Base-by-base conservation (phyloP, 768 basidiomycete species). In the Daedaleopsis sinensis region DNA sequence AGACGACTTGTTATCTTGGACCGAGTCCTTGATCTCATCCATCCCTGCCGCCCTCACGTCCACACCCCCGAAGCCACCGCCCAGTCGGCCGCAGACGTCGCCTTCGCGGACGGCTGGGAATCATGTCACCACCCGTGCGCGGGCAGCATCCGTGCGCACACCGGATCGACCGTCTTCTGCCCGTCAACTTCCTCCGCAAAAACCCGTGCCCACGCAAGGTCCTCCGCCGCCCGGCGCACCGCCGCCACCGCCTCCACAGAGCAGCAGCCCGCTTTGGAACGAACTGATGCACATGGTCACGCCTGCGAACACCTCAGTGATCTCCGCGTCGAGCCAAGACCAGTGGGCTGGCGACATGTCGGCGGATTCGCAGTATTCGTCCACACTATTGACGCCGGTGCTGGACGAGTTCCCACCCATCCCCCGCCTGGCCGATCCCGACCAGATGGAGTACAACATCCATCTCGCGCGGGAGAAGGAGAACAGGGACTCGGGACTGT, bases 1-100 rank as follows among this genome's bases (percentile, higher is more conserved):
- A 38, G 80, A 82, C 54, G 84, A 81, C 62, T 73, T 86, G 27
- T 76, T 79, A 11, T 77, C 77, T 27, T 87, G 86, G 87, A 78
- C 82, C 11, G 79, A 82, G 65, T 77, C 82, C 7, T 65, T 87
- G 38, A 76, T 87, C 36, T 81, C 76, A n/a, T 83, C 80, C 2
- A 79, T 85, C n/a, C 79, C 80, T n/a, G 47, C 46, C 3, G 36
- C 57, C 7, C 43, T 64, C 36, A 64, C 62, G 27, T 19, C 59
- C 27, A 59, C 62, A 5, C 62, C 62, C 5, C 62, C 62, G 2
- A 64, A 59, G 37, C 63, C 63, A 10, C 15, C 56, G 2, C 54
- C 59, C 7, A 44, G 23, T 9, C 42, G 58, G 38, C 27, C 54
- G 9, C 52, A 46, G 8, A 55, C 44, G 1, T 38, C 57, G 3